Conservation (phyloP, 1,284 basidiomycete genomes). For the Tetrapyrgos nigripes region DNA sequence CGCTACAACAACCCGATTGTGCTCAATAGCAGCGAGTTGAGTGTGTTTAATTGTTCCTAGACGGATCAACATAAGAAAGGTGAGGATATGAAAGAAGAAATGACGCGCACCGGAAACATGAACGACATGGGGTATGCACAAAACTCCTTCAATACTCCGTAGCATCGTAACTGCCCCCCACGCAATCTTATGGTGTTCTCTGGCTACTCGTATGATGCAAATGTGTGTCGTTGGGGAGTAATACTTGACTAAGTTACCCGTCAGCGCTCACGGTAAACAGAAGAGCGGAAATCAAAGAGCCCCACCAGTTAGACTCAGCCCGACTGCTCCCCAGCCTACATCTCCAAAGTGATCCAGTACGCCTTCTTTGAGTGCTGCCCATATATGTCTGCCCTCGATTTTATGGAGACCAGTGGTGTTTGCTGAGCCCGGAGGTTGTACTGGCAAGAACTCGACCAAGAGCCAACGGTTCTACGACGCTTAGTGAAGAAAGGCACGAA, state of each 20-base stretch:
- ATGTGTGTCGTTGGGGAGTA: conserved; percentile 79
- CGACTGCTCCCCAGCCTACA: conserved; percentile 80
- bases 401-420: not conserved
- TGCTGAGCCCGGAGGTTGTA: not conserved
- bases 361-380: conserved; percentile 70
- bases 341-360: conserved; percentile 80
- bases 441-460: conserved; percentile 17
- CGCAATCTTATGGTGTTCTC: conserved; percentile 75
- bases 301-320: conserved; percentile 68
- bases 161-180: conserved; percentile 78
- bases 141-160: conserved; percentile 59
- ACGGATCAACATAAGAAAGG: not conserved
- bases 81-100: not conserved
- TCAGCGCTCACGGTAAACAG: not conserved
- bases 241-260: conserved; percentile 68
- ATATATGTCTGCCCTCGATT: conserved; percentile 47
- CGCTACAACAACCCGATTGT: conserved; percentile 74
- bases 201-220: conserved; percentile 79
- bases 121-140: conserved; percentile 71
- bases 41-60: conserved; percentile 82
- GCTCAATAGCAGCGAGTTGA: conserved; percentile 73
- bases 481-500: not conserved
- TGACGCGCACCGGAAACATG: conserved; percentile 72
- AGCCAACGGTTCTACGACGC: conserved; percentile 17
- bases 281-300: not conserved